Evolutionary conservation across 176 grass and related monocot species (phyloP), one percentile per base, ranked within the genome.

Genomic region (Bromus sterilis): DNA sequence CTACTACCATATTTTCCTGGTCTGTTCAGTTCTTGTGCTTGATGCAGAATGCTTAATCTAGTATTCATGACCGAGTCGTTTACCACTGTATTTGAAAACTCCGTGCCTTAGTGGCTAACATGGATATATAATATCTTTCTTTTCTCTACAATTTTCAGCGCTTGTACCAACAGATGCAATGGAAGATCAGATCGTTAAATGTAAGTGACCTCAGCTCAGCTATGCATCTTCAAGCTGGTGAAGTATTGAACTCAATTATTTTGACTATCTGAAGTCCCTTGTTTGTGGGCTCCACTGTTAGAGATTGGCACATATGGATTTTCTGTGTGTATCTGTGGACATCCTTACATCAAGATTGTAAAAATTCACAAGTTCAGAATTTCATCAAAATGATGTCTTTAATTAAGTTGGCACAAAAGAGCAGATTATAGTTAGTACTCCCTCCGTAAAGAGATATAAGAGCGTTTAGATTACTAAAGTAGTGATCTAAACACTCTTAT

Each of bases 111-210:
- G 28, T 56, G 29, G 56, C 81, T 76, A 65, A 73, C 32, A 66
- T 46, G 20, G 79, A 26, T 29, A 60, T 83, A 9, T 35, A 56
- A 87, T 32, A 42, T 65, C 24, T 79, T 56, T 33, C 12, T 61
- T 71, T 82, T 85, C 60, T 9, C 75, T 48, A 41, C 39, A 75
- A 63, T 90, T 90, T 92, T 88, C 88, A 98, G 95, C 89, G 79
- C 48, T 65, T 98, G 61, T 94, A 90, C 80, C 92, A 93, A 55
- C 88, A 95, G 63, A 91, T 98, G 90, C 85, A 95, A 68, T 95
- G 82, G 77, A 98, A 98, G 86, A 79, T 95, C 71, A 95, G 86
- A 84, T 88, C 86, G 37, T 86, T 87, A 49, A 85, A 89, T 84
- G 95, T 98, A 95, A 95, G 95, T 76, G 71, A 75, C 61, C 33